Conservation (phyloP, 2,329 filamentous ascomycete genomes). For the Zymoseptoria pseudotritici region DNA sequence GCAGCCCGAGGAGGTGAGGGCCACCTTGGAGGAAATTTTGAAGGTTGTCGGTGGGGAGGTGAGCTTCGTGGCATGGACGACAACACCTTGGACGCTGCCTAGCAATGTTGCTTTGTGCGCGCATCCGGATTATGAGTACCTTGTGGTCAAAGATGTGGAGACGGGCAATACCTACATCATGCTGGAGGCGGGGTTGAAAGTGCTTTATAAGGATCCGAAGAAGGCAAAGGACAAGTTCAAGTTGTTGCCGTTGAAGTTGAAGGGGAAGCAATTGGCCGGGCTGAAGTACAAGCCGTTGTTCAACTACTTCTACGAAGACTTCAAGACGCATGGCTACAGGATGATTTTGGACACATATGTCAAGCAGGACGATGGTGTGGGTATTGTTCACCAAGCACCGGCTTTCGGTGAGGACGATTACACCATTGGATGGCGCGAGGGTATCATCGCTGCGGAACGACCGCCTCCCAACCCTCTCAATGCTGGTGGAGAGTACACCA, state of each 20-base stretch:
- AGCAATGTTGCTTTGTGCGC: conserved; percentile 71
- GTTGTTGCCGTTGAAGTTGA: conserved; percentile 63
- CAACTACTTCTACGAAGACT: conserved; percentile 81
- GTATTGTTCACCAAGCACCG: conserved; percentile 88
- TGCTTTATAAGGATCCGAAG: conserved; percentile 89
- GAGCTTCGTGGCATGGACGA: conserved; percentile 79
- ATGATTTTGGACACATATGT: conserved; percentile 82
- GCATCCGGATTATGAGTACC: conserved; percentile 76
- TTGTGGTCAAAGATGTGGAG: conserved; percentile 77
- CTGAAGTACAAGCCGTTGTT: conserved; percentile 89
- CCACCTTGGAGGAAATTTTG: conserved; percentile 24
- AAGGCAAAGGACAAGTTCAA: conserved; percentile 92
- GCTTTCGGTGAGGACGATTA: conserved; percentile 97
- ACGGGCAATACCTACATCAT: conserved; percentile 79
- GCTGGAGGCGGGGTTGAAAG: conserved; percentile 70
- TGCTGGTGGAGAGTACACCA: conserved; percentile 70
- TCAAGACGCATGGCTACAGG: conserved; percentile 75
- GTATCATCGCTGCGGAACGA: conserved; percentile 68
- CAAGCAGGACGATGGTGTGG: conserved; percentile 81
- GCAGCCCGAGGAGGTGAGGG: conserved; percentile 23
- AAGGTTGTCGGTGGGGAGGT: conserved; percentile 43
- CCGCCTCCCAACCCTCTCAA: conserved; percentile 88
- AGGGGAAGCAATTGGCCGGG: conserved; percentile 75
- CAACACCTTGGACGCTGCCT: conserved; percentile 79
- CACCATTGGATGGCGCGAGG: conserved; percentile 66